Evolutionary conservation across 169 alveolate species (phyloP), one percentile per base, ranked within the genome.

Genomic region (Prorocentrum cordatum): DNA sequence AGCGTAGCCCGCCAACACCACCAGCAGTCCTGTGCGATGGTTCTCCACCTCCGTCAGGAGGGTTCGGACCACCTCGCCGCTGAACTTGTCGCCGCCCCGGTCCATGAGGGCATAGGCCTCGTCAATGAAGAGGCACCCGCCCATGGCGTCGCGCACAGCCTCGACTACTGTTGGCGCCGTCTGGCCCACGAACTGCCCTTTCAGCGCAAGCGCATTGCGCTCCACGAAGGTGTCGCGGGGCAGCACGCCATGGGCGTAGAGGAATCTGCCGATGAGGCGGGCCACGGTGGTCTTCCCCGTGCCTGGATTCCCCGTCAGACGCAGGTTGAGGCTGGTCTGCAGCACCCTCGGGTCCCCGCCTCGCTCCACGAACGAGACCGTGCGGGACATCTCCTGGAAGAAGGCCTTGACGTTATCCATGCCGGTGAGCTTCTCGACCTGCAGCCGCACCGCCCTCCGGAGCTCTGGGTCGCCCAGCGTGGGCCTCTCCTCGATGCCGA

Each of bases 1-100:
- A 27, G 77, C 91, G n/a, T 82, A 82, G 32, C 91, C 91, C 3
- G 91, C 91, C 31, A 82, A 58, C 12, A 82, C 91, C 35, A 82
- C 91, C 26, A 82, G 80, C 7, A 82, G 68, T 27, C 91, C 91
- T 12, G 91, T 82, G 68, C 91, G 91, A 42, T 82, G 91, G 58
- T 82, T 82, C 54, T 82, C 91, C 58, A 82, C 83, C 79, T 82
- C 91, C 33, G 91, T 82, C 42, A 82, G 80, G 47, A 82, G 91
- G 16, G 91, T 82, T n/a, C 91, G 91, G 67, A 82, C 54, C 70
- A 82, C 91, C 27, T 82, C 91, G 6, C 91, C 91, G 20, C 91
- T 82, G 80, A 82, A 82, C 70, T 82, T 82, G 80, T 82, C 91
- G 2, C 91, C 91, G 12, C 91, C 91, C 29, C 91, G 91, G 68